Conservation (phyloP, 345 rosid species). For the Sonneratia alba region DNA sequence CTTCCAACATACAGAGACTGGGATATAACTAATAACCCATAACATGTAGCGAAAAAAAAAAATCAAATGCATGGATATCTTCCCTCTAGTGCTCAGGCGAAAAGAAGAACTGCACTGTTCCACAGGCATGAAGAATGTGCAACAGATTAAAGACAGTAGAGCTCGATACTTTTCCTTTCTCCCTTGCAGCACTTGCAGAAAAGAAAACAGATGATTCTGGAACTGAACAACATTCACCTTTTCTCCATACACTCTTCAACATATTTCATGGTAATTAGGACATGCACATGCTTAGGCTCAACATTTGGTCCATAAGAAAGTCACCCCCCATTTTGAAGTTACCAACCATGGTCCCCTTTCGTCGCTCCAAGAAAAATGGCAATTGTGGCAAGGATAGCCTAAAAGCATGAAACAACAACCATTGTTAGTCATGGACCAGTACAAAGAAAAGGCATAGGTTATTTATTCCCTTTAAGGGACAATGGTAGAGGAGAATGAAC, state of each 20-base stretch:
- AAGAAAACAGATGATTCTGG: not conserved
- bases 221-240: not conserved
- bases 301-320: not conserved
- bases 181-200: not conserved
- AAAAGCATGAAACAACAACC: not conserved
- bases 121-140: not conserved
- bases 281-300: not conserved
- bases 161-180: not conserved
- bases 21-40: not conserved
- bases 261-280: not conserved
- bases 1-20: not conserved
- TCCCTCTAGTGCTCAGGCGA: not conserved
- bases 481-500: not conserved
- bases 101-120: not conserved
- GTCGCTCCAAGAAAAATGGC: constrained; percentile 27
- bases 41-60: not conserved
- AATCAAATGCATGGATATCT: not conserved
- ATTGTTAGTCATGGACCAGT: not conserved
- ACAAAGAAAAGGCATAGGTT: not conserved
- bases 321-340: not conserved
- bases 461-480: not conserved
- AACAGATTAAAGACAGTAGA: not conserved
- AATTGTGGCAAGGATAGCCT: constrained; percentile 33
- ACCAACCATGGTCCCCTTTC: constrained; percentile 23
- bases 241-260: not conserved